phyloP scores from a whole-genome alignment of 257 asterid genomes.

The Solanum infundibuliforme region DNA sequence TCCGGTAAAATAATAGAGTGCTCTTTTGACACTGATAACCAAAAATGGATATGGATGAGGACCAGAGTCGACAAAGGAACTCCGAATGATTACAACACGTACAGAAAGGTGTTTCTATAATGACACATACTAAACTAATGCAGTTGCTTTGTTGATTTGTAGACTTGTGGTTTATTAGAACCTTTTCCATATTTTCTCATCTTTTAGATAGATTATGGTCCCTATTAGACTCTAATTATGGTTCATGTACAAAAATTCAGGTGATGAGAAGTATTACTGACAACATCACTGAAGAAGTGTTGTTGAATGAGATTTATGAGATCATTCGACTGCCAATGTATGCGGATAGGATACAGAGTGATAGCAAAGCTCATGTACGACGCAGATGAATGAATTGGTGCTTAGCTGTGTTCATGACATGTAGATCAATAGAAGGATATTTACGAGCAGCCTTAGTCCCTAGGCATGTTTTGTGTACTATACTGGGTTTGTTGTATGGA shows the following conservation, averaged over 20 bases:
- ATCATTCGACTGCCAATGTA: constrained; percentile 89
- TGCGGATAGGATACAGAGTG: constrained; percentile 74
- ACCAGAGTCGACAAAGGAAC: constrained; percentile 79
- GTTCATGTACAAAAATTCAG: constrained; percentile 19
- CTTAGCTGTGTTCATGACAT: background rate
- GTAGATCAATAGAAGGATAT: background rate
- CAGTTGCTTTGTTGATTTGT: background rate
- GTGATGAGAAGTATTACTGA: constrained; percentile 89
- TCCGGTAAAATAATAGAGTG: constrained; percentile 90
- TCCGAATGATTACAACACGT: constrained; percentile 87
- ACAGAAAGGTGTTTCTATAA: constrained; percentile 49
- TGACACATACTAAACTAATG: background rate
- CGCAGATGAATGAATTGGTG: constrained; percentile 35
- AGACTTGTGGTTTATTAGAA: background rate
- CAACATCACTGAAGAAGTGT: constrained; percentile 76
- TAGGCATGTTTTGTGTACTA: background rate
- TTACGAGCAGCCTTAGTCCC: background rate
- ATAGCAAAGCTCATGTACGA: constrained; percentile 62
- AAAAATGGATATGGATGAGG: constrained; percentile 81
- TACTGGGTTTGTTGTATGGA: constrained; percentile 4
- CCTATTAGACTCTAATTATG: background rate
- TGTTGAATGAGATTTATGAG: constrained; percentile 70
- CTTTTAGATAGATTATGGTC: background rate
- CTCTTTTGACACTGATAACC: constrained; percentile 55
- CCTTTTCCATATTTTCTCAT: background rate